These are phyloP conservation scores for Elsinoe ampelina DNA, from an alignment of 2,329 filamentous ascomycete species.

Conservation along the genomic window DNA sequence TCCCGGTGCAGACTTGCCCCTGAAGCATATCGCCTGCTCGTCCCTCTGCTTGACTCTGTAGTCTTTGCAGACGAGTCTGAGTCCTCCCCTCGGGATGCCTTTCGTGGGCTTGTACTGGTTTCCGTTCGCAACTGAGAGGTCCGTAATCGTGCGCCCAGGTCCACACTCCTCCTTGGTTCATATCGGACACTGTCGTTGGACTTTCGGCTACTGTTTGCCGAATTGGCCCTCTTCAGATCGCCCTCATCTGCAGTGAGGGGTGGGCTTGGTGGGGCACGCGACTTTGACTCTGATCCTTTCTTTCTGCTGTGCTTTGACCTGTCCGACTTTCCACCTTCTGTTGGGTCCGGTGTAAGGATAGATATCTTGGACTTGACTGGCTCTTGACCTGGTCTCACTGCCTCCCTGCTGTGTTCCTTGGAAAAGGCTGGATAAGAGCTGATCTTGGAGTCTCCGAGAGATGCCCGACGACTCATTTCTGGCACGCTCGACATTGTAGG, in stretches of 20 bases:
- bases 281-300: conserved; percentile 15
- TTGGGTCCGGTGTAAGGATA: conserved; percentile 33
- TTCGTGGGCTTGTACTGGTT: conserved; percentile 8
- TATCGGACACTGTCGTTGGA: conserved; percentile 17
- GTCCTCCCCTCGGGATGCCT: conserved; percentile 7
- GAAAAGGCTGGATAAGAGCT: conserved; percentile 74
- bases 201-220: conserved; percentile 35
- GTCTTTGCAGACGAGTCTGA: conserved; percentile 12
- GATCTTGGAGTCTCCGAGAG: conserved; percentile 29
- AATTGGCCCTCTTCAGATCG: conserved; percentile 36
- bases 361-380: conserved; percentile 24
- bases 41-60: background rate
- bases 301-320: conserved; percentile 23
- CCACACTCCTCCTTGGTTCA: conserved; percentile 6
- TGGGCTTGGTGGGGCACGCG: conserved; percentile 38
- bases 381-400: conserved; percentile 51
- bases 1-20: conserved; percentile 4
- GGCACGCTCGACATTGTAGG: conserved; percentile 30
- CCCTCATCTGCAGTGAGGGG: conserved; percentile 37
- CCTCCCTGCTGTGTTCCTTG: conserved; percentile 86
- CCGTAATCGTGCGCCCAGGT: conserved; percentile 5
- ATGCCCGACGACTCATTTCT: conserved; percentile 38
- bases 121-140: background rate
- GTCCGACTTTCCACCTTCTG: conserved; percentile 30
- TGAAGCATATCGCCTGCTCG: conserved; percentile 4